Evolutionary conservation across 305 asterid genomes (phyloP).

Genomic region (Salvia sclarea): DNA sequence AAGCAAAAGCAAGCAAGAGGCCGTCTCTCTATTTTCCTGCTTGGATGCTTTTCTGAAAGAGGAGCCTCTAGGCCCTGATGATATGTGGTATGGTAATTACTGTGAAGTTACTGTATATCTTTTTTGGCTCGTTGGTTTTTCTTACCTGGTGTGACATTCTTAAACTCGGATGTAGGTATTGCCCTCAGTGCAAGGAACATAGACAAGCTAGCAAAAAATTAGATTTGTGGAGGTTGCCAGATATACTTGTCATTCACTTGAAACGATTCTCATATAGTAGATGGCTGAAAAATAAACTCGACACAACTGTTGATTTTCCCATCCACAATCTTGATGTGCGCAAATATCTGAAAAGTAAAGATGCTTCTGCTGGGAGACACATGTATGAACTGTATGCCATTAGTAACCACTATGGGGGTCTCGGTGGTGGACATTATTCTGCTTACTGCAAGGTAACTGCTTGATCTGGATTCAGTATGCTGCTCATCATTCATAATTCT

Average conservation of each 20-base stretch:
- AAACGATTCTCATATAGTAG: slow-evolving; percentile 89
- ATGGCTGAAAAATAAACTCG: slow-evolving; percentile 86
- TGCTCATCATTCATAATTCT: neutral
- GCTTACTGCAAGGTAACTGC: slow-evolving; percentile 87
- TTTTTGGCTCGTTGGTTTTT: slow-evolving; percentile 4
- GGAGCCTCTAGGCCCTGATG: slow-evolving; percentile 97
- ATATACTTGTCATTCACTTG: slow-evolving; percentile 80
- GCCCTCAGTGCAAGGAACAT: slow-evolving; percentile 90
- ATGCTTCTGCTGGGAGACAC: slow-evolving; percentile 58
- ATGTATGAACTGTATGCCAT: slow-evolving; percentile 84
- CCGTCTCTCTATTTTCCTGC: slow-evolving; percentile 85
- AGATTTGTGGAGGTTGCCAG: slow-evolving; percentile 94
- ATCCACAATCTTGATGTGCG: slow-evolving; percentile 74
- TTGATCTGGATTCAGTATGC: neutral
- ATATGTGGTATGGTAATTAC: slow-evolving; percentile 72
- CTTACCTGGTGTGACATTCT: neutral
- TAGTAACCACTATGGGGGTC: slow-evolving; percentile 97
- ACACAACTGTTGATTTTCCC: slow-evolving; percentile 85
- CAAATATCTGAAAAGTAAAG: slow-evolving; percentile 69
- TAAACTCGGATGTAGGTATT: slow-evolving; percentile 61
- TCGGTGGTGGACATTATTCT: slow-evolving; percentile 95
- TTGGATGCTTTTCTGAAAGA: slow-evolving; percentile 90
- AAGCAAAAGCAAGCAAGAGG: slow-evolving; percentile 84
- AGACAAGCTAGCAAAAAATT: slow-evolving; percentile 89
- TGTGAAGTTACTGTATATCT: neutral